phyloP scores from a whole-genome alignment of 495 filamentous ascomycete genomes.

The Barbatosphaeria neglecta region DNA sequence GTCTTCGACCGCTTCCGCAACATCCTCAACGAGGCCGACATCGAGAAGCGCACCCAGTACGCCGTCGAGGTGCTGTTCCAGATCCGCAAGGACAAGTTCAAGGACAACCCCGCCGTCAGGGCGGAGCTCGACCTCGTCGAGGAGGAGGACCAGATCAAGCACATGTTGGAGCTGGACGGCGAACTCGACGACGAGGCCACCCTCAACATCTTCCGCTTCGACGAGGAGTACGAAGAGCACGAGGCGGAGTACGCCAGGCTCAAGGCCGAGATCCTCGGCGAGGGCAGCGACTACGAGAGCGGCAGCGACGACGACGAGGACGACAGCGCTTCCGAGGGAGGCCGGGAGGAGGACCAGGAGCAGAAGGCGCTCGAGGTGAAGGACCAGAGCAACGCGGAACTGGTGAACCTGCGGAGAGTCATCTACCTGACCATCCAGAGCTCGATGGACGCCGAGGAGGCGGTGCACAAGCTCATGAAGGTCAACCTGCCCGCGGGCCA shows the following conservation, averaged over 20 bases:
- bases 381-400: slow-evolving; percentile 89
- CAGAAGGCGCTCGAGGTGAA: slow-evolving; percentile 78
- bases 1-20: slow-evolving; percentile 93
- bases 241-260: slow-evolving; percentile 82
- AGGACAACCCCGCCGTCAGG: slow-evolving; percentile 80
- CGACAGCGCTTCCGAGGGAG: slow-evolving; percentile 59
- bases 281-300: slow-evolving; percentile 61
- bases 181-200: slow-evolving; percentile 73
- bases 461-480: slow-evolving; percentile 90
- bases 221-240: slow-evolving; percentile 78
- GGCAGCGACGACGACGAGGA: slow-evolving; percentile 46
- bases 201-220: slow-evolving; percentile 91
- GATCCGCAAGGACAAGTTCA: slow-evolving; percentile 90
- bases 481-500: slow-evolving; percentile 76
- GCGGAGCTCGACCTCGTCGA: slow-evolving; percentile 93
- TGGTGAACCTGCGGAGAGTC: slow-evolving; percentile 83
- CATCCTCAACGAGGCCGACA: slow-evolving; percentile 89
- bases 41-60: slow-evolving; percentile 93
- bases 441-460: slow-evolving; percentile 88
- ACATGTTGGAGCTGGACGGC: slow-evolving; percentile 65
- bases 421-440: slow-evolving; percentile 98
- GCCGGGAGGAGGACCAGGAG: slow-evolving; percentile 66
- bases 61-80: slow-evolving; percentile 99
- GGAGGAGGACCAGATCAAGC: slow-evolving; percentile 95
- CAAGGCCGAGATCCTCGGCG: slow-evolving; percentile 88